These are phyloP conservation scores for Capsicum rhomboideum DNA, from an alignment of 257 asterid species.

Conservation along the genomic window DNA sequence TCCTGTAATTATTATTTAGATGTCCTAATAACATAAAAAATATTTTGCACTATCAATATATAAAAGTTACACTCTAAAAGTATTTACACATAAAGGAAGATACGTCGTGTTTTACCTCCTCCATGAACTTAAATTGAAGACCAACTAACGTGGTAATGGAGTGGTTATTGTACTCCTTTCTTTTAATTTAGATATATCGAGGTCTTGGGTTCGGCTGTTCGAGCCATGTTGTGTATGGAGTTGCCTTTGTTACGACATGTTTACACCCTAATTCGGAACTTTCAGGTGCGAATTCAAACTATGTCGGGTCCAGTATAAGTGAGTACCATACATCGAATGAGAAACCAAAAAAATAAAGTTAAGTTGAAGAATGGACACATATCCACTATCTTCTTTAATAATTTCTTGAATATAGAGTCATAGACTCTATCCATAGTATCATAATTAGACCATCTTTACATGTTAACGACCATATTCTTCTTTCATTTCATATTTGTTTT, in stretches of 20 bases:
- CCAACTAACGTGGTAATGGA: background rate
- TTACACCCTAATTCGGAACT: background rate
- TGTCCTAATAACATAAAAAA: background rate
- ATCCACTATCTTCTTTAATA: background rate
- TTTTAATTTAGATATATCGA: background rate
- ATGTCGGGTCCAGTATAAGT: too few species aligned
- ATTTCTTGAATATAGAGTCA: background rate
- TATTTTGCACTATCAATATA: background rate
- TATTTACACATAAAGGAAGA: background rate
- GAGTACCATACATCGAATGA: too few species aligned
- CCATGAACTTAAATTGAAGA: background rate
- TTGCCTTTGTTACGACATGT: background rate
- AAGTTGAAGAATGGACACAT: too few species aligned
- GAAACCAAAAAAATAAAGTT: too few species aligned
- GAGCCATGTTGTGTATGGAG: background rate
- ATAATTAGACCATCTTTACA: background rate
- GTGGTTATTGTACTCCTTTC: background rate
- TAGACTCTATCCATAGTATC: background rate
- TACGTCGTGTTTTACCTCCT: background rate
- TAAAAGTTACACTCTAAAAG: background rate
- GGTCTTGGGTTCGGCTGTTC: accelerated
- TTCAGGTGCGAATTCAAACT: background rate
- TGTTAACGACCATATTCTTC: background rate
- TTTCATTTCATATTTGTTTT: background rate
- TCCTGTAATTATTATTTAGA: background rate